A percentile compares a stretch with the other conserved stretches of the same genome.
Conservation (phyloP, 2,329 filamentous ascomycete genomes). For the Aspergillus transmontanensis region DNA sequence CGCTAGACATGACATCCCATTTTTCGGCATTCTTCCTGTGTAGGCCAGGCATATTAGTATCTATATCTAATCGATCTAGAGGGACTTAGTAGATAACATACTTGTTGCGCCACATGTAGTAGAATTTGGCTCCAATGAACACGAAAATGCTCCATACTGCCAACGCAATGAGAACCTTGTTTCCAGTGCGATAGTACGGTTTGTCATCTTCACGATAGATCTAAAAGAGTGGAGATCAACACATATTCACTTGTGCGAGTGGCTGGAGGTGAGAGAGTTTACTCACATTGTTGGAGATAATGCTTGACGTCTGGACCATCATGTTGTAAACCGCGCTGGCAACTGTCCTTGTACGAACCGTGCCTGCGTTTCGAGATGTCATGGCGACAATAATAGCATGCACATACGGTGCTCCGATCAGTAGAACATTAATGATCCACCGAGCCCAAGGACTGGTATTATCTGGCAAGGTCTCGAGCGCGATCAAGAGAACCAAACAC, state of each 20-base stretch:
- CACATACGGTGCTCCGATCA: constrained; percentile 61
- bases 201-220: constrained; percentile 59
- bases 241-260: not conserved
- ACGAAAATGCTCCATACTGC: constrained; percentile 51
- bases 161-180: constrained; percentile 59
- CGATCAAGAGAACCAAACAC: constrained; percentile 55
- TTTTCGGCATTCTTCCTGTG: constrained; percentile 34
- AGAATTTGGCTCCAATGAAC: constrained; percentile 50
- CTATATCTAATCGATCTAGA: not conserved
- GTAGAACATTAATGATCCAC: constrained; percentile 55
- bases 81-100: constrained; percentile 22
- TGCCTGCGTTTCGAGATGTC: constrained; percentile 47
- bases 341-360: constrained; percentile 46
- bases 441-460: constrained; percentile 55
- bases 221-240: constrained; percentile 33
- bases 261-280: not conserved
- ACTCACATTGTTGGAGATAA: constrained; percentile 44
- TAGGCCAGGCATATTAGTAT: not conserved
- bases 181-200: constrained; percentile 61
- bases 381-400: constrained; percentile 57
- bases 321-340: constrained; percentile 52
- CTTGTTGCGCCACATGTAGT: constrained; percentile 46
- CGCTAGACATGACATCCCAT: constrained; percentile 45
- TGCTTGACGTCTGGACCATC: constrained; percentile 46
- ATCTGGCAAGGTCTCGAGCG: constrained; percentile 52